Evolutionary conservation across 1,139 yeast species (phyloP).

Genomic region (Sugiyamaella paludigena): DNA sequence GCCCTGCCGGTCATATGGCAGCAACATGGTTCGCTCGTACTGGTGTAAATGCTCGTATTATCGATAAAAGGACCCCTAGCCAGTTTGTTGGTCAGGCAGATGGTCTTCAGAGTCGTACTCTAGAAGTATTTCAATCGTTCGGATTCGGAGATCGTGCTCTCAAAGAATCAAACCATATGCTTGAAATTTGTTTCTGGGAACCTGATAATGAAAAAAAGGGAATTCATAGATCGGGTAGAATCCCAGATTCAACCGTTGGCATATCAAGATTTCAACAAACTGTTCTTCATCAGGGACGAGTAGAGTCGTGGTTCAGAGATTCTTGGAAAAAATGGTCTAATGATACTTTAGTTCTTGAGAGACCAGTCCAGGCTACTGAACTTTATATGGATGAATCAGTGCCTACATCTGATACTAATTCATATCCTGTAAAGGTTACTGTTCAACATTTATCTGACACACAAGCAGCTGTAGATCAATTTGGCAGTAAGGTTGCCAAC

Average conservation of each 20-base stretch:
- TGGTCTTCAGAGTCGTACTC: constrained; percentile 39
- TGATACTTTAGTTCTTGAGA: constrained; percentile 32
- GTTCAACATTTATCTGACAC: constrained; percentile 28
- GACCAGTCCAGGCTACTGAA: constrained; percentile 35
- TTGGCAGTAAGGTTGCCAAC: constrained; percentile 31
- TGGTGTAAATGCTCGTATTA: constrained; percentile 36
- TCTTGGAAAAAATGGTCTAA: constrained; percentile 35
- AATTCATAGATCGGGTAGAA: constrained; percentile 31
- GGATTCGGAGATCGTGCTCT: constrained; percentile 38
- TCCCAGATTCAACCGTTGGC: constrained; percentile 37
- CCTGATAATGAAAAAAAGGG: constrained; percentile 18
- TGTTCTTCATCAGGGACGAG: constrained; percentile 40
- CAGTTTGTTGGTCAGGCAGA: constrained; percentile 42
- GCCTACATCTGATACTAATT: constrained; percentile 26
- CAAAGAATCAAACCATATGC: constrained; percentile 37
- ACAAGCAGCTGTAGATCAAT: constrained; percentile 34
- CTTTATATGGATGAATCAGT: constrained; percentile 32
- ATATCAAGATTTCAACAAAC: constrained; percentile 38
- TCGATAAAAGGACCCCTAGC: constrained; percentile 38
- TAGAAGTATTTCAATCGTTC: constrained; percentile 39
- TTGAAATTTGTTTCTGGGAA: constrained; percentile 28
- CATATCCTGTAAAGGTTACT: constrained; percentile 37
- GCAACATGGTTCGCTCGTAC: constrained; percentile 40
- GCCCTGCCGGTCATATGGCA: constrained; percentile 41
- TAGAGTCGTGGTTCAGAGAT: constrained; percentile 36